A percentile compares a stretch with the other conserved stretches of the same genome.
These are phyloP conservation scores for Scutellaria minor DNA, from an alignment of 257 asterid species.

Conservation along the genomic window DNA sequence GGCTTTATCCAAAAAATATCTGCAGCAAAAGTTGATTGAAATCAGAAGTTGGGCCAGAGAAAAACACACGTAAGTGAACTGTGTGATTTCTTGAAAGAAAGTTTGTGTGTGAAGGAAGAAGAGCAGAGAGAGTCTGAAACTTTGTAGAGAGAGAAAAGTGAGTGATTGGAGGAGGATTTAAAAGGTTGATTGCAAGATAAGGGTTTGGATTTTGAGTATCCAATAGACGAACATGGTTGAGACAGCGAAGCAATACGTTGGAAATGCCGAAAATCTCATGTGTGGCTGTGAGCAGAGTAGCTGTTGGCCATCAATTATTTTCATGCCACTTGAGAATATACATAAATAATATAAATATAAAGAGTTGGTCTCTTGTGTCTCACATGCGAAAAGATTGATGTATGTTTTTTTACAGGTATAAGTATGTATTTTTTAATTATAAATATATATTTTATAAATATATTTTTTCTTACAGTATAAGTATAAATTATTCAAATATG, in stretches of 20 bases:
- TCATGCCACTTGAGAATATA: not conserved
- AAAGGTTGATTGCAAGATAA: constrained; percentile 25
- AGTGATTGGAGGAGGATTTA: constrained; percentile 23
- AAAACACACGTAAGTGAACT: not conserved
- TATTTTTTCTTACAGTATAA: no score
- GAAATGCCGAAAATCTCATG: not conserved
- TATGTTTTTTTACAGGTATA: no score
- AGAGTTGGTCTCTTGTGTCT: no score
- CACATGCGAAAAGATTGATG: no score
- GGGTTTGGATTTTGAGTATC: constrained; percentile 38
- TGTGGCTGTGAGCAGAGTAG: constrained; percentile 52
- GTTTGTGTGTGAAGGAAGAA: not conserved
- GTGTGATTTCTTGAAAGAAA: not conserved
- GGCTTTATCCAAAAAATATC: constrained; percentile 27
- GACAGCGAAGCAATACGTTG: constrained; percentile 42
- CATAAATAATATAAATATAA: no score
- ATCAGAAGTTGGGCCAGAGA: not conserved
- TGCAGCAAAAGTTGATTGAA: not conserved
- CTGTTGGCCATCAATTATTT: constrained; percentile 40
- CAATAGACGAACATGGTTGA: constrained; percentile 44
- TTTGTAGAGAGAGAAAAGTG: constrained; percentile 2
- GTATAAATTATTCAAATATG: no score
- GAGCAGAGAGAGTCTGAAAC: not conserved
- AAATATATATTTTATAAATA: no score
- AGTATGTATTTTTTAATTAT: no score